A percentile compares a stretch with the other conserved stretches of the same genome.
Evolutionary conservation across 345 rosid species (phyloP).

Genomic region (Salix dunnii): DNA sequence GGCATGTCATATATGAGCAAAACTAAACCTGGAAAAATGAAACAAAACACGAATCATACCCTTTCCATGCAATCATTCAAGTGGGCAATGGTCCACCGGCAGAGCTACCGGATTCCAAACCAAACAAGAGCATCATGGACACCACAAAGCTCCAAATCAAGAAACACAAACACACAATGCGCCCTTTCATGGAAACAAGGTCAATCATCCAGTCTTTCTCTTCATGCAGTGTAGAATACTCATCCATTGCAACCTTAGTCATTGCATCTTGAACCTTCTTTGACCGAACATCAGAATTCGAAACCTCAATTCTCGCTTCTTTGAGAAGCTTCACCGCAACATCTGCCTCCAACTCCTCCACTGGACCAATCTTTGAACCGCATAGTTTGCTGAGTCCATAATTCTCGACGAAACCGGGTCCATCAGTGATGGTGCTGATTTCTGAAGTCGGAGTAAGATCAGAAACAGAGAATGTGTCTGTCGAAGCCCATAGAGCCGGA

Average conservation of each 20-base stretch:
- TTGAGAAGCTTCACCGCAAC: slow-evolving; percentile 19
- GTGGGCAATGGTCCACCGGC: slow-evolving; percentile 32
- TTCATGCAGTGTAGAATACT: slow-evolving; percentile 24
- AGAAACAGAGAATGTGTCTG: slow-evolving; percentile 6
- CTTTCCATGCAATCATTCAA: slow-evolving; percentile 13
- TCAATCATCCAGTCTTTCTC: slow-evolving; percentile 17
- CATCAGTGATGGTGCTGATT: background rate
- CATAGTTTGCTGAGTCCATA: slow-evolving; percentile 1
- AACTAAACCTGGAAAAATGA: background rate
- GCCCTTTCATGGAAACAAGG: slow-evolving; percentile 16
- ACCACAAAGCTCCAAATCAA: slow-evolving; percentile 26
- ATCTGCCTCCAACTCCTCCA: slow-evolving; percentile 16
- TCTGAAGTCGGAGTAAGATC: slow-evolving; percentile 17
- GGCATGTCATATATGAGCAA: background rate
- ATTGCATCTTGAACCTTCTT: slow-evolving; percentile 39
- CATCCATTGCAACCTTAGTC: slow-evolving; percentile 15
- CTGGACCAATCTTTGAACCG: background rate
- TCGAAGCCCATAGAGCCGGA: slow-evolving; percentile 7
- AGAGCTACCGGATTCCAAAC: background rate
- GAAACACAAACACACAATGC: slow-evolving; percentile 16
- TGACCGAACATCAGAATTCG: slow-evolving; percentile 17
- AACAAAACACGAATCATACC: background rate
- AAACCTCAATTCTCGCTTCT: slow-evolving; percentile 27
- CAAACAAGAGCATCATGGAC: slow-evolving; percentile 13
- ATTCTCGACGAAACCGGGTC: background rate